A percentile compares a stretch with the other conserved stretches of the same genome.
phyloP scores from a whole-genome alignment of 257 asterid species.

The Sherardia arvensis region DNA sequence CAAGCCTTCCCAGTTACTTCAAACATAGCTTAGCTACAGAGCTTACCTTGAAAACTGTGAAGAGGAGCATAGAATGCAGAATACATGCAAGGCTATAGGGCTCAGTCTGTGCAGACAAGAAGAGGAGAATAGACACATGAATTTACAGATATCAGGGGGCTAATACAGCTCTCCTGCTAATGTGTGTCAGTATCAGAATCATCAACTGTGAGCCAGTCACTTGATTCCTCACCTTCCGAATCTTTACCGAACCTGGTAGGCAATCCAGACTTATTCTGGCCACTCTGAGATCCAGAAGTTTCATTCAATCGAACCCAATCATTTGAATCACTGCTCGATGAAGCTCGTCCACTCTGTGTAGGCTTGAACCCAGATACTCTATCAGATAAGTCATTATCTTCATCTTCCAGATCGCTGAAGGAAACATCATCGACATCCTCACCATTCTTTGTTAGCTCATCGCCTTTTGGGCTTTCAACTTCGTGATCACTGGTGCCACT shows the following conservation, averaged over 20 bases:
- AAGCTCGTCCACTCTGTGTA: constrained; percentile 21
- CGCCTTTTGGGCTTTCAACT: constrained; percentile 19
- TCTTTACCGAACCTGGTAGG: constrained; percentile 35
- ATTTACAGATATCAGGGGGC: not conserved
- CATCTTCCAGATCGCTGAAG: constrained; percentile 71
- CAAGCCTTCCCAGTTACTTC: not conserved
- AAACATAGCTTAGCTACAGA: not conserved
- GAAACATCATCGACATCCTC: constrained; percentile 48
- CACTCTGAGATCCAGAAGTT: constrained; percentile 20
- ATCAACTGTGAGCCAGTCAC: constrained; percentile 66
- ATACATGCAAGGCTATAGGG: not conserved
- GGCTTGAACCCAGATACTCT: constrained; percentile 16
- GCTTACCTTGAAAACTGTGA: not conserved
- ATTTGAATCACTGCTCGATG: constrained; percentile 27
- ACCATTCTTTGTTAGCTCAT: constrained; percentile 15
- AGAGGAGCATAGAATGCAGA: not conserved
- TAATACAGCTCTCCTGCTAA: constrained; percentile 30
- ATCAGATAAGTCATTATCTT: constrained; percentile 28
- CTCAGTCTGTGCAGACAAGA: not conserved
- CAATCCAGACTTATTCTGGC: constrained; percentile 20
- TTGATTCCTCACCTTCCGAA: constrained; percentile 71
- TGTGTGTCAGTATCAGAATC: constrained; percentile 47
- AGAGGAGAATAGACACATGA: not conserved
- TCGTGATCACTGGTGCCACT: constrained; percentile 18
- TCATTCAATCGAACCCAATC: constrained; percentile 48